These are phyloP conservation scores for Aureobasidium subglaciale DNA, from an alignment of 2,329 filamentous ascomycete species.

Conservation along the genomic window DNA sequence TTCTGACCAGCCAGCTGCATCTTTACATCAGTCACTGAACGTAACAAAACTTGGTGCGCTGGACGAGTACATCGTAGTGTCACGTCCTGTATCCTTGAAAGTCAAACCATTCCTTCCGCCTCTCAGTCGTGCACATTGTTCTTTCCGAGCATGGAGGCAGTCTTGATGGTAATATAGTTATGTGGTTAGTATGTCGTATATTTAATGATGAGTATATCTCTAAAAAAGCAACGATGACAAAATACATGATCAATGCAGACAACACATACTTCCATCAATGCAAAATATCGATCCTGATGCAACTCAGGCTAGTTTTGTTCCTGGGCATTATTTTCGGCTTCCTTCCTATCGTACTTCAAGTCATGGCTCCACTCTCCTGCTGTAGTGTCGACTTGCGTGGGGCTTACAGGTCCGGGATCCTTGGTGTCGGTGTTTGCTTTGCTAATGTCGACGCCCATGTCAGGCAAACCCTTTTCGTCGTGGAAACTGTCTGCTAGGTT, in stretches of 20 bases:
- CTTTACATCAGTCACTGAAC: too few relatives aligned
- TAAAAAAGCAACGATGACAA: neutral
- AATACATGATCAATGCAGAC: neutral
- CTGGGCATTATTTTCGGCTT: neutral
- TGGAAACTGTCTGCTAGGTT: neutral
- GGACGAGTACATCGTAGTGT: too few relatives aligned
- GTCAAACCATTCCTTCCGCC: too few relatives aligned
- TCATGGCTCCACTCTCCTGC: slow-evolving; percentile 17
- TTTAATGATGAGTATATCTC: neutral
- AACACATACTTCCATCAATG: neutral
- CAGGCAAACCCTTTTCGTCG: neutral
- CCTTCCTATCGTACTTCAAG: slow-evolving; percentile 2
- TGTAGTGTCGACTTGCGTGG: slow-evolving; percentile 17
- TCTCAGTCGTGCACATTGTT: too few relatives aligned
- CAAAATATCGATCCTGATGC: too few relatives aligned
- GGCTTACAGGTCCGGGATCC: slow-evolving; percentile 11
- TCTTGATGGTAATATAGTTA: neutral
- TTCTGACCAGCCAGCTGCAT: too few relatives aligned
- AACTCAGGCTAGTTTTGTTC: neutral
- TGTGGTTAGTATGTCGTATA: neutral
- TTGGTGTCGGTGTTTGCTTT: neutral
- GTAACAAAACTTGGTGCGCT: too few relatives aligned
- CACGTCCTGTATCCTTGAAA: too few relatives aligned
- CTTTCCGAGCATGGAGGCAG: neutral
- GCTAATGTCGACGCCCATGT: neutral